Evolutionary conservation across 192 early-diverging fungal genomes (phyloP).

Genomic region (Phlyctochytrium arcticum): DNA sequence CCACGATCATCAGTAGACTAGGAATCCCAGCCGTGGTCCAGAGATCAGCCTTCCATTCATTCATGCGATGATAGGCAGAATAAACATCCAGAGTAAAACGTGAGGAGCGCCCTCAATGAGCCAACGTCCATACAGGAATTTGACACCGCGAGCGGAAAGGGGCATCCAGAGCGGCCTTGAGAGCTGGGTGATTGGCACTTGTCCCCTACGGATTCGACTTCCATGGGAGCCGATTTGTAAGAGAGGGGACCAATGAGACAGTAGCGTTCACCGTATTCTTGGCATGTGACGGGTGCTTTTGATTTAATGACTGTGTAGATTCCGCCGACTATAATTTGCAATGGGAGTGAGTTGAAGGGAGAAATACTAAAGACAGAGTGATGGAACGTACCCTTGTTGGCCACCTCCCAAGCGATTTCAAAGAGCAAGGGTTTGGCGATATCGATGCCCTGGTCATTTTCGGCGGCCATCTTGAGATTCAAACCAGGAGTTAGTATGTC

Average conservation of each 20-base stretch:
- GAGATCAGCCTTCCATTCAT: constrained; percentile 96
- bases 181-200: constrained; percentile 48
- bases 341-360: too few relatives aligned
- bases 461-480: too few relatives aligned
- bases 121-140: constrained; percentile 90
- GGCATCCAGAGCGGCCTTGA: constrained; percentile 64
- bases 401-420: constrained; percentile 97
- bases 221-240: constrained; percentile 80
- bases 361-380: too few relatives aligned
- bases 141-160: constrained; percentile 71
- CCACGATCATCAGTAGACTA: constrained; percentile 83
- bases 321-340: constrained; percentile 69
- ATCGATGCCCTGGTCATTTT: constrained; percentile 17
- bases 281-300: constrained; percentile 90
- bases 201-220: constrained; percentile 83
- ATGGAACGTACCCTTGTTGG: constrained; percentile 77
- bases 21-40: constrained; percentile 88
- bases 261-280: constrained; percentile 93
- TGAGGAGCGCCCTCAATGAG: constrained; percentile 88
- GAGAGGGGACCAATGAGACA: constrained; percentile 88
- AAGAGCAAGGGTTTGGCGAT: constrained; percentile 72
- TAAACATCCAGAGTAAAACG: constrained; percentile 88
- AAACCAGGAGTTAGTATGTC: too few relatives aligned
- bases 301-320: constrained; percentile 98
- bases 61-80: constrained; percentile 69